Percentiles rank a stretch among this genome's conserved stretches.
Evolutionary conservation across 129 eudicot species (phyloP).

Genomic region (Helianthus annuus): HanXRQr2.0-SUNRISE NC_035439.2:109527433-109527932

Average conservation of each 20-base stretch:
- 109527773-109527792: constrained; percentile 72
- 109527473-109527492: not conserved
- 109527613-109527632: constrained; percentile 65
- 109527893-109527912: constrained; percentile 17
- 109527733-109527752: constrained; percentile 42
- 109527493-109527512: not conserved
- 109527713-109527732: constrained; percentile 1
- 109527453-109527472: not conserved
- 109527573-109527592: constrained; percentile 87
- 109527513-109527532: not conserved
- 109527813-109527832: constrained; percentile 90
- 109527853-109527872: constrained; percentile 72
- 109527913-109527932: constrained; percentile 6
- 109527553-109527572: constrained; percentile 87
- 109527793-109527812: constrained; percentile 90
- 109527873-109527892: constrained; percentile 57
- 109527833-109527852: constrained; percentile 74
- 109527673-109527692: not conserved
- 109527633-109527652: constrained; percentile 88
- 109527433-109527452: not conserved
- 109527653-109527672: constrained; percentile 45
- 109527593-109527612: constrained; percentile 74
- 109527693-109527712: not conserved
- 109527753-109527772: constrained; percentile 91
- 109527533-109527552: constrained; percentile 10